Base-by-base conservation (phyloP, 225 moss, liverwort and hornwort genomes). In the Physcomitrium patens region DNA sequence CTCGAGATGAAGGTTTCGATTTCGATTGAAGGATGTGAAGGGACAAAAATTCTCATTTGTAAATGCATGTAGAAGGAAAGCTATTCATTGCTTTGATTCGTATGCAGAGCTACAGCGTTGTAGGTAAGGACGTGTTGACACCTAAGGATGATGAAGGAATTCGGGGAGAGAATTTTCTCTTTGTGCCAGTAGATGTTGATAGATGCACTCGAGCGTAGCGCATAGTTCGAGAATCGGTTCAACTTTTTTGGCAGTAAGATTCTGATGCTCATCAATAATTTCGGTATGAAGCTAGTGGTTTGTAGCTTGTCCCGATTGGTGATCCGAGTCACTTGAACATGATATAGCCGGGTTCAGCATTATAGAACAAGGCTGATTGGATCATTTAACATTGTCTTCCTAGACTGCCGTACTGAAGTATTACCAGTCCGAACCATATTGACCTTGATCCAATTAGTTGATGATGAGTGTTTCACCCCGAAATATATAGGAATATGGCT, bases 211-310 rank as follows among this genome's bases (percentile, higher is more conserved):
- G 86, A 67, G 73, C 85, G 9, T 70, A 81, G 72, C 81, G 51
- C 19, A 79, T 83, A 63, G 83, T 91, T 20, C 74, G 75, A 65
- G 74, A 79, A 65, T 69, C 85, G 4, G 73, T 85, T 47, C 70
- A 69, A 64, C 75, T 70, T 56, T n/a, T 85, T 73, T 72, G 86
- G 86, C 66, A 27, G 61, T 26, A 61, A 65, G 59, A 81, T 89
- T 58, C 74, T 89, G 50, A 87, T 87, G 16, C 86, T 89, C 27
- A 82, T 91, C 50, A 89, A 91, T 49, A 87, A 87, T 69, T 85
- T 79, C 64, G 89, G 85, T 84, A 84, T 18, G 76, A 10, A 78
- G 56, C 60, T 26, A 57, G 31, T 6, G 48, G 57, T 9, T 31
- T 43, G 8, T 12, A 43, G 12, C n/a, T 37, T 41, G 62, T 9